Evolutionary conservation across 169 alveolate genomes (phyloP).

Genomic region (Cystoisospora suis): DNA sequence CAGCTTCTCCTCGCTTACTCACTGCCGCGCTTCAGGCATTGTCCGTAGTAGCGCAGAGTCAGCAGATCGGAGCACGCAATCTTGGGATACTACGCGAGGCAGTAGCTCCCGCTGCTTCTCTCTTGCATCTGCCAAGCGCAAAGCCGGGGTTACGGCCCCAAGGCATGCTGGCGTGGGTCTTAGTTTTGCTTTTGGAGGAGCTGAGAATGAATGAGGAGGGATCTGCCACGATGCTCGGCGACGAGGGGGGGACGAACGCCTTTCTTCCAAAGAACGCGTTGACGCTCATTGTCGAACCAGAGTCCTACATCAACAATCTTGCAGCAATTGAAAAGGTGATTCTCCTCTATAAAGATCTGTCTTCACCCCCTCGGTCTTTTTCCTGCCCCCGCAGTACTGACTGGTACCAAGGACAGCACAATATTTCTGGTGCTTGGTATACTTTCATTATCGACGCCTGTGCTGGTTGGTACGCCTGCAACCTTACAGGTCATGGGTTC

Average conservation of each 20-base stretch:
- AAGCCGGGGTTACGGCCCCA: slow-evolving; percentile 6
- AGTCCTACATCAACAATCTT: background rate
- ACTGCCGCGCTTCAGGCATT: background rate
- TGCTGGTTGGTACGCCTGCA: too few relatives aligned
- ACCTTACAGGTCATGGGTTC: too few relatives aligned
- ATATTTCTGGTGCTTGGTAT: too few relatives aligned
- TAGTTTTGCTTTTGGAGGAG: background rate
- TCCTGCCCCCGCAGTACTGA: too few relatives aligned
- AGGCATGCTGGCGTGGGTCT: slow-evolving; percentile 25
- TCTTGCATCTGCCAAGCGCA: background rate
- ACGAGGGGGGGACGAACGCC: background rate
- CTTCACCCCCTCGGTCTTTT: background rate
- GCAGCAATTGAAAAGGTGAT: slow-evolving; percentile 12
- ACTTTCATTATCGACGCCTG: too few relatives aligned
- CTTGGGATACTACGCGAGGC: background rate
- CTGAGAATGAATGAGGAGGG: slow-evolving; percentile 1
- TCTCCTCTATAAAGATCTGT: background rate
- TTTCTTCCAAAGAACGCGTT: background rate
- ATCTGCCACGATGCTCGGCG: background rate
- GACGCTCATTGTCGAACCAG: background rate
- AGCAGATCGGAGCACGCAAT: background rate
- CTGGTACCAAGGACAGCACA: too few relatives aligned
- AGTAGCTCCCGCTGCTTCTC: background rate
- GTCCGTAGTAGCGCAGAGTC: background rate
- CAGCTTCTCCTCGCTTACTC: background rate